These are phyloP conservation scores for Daphne laureola DNA, from an alignment of 441 rosid species.

Conservation along the genomic window DNA sequence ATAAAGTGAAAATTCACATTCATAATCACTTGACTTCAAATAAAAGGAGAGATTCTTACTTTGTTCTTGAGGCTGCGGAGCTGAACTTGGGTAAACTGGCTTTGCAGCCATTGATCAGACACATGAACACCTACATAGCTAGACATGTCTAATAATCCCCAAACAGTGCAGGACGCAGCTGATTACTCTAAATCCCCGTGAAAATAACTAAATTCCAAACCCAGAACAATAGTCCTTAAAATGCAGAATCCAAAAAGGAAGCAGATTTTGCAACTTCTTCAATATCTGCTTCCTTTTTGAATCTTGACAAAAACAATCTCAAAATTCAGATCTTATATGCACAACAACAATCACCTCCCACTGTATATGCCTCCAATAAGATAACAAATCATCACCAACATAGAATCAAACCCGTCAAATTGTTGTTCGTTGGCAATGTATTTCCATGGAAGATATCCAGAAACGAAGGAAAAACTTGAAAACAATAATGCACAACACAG, in stretches of 20 bases:
- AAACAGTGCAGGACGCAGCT: constrained; percentile 10
- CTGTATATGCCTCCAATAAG: neutral
- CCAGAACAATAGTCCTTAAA: constrained; percentile 16
- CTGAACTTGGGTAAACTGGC: constrained; percentile 67
- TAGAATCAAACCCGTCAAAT: neutral
- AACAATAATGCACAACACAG: neutral
- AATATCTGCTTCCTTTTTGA: too few species aligned
- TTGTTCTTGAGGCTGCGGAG: constrained; percentile 55
- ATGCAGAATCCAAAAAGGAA: constrained; percentile 18
- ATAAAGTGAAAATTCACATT: neutral
- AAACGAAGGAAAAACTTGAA: neutral
- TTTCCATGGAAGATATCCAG: neutral
- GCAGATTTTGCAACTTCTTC: too few species aligned
- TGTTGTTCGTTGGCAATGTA: neutral
- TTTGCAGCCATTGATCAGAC: constrained; percentile 60
- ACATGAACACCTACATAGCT: constrained; percentile 43
- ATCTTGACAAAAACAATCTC: constrained; percentile 10
- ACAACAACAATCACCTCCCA: neutral
- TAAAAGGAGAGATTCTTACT: constrained; percentile 18
- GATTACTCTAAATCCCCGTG: constrained; percentile 1
- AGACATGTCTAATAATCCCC: constrained; percentile 41
- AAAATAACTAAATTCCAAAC: constrained; percentile 1
- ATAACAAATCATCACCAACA: neutral
- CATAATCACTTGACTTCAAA: neutral
- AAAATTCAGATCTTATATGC: constrained; percentile 13